Evolutionary conservation across 352 stramenopile species (phyloP), one percentile per base, ranked within the genome.

Genomic region (Pythium utonaiense): DNA sequence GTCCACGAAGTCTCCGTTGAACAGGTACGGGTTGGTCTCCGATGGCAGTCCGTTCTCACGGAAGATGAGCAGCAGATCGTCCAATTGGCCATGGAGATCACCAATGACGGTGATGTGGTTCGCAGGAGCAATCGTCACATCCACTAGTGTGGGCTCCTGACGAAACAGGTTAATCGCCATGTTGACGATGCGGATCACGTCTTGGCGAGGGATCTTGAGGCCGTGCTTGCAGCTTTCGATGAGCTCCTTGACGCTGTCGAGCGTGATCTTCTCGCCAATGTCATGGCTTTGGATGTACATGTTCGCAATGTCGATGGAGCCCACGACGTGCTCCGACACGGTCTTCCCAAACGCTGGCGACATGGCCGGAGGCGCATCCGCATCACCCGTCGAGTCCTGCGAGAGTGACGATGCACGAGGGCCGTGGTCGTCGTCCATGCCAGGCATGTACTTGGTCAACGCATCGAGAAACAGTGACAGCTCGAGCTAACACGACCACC

Each of bases 1-100:
- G 64, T 99, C 96, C 34, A 98, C 96, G 70, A 98, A 98, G 64
- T 98, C 95, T 0, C 95, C 95, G 69, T 98, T 99, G 75, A 99
- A 98, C 1, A 99, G 69, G 68, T 98, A 98, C 64, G 91, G 91
- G 73, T 98, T 98, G n/a, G 85, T 90, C 10, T 51, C 44, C 10
- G 76, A 91, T 7, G 96, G 95, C 34, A 97, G 62, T 0, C 92
- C 93, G 60, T 96, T 97, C 62, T 96, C 88, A 13, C 80, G 96
- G 48, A 99, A 97, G 49, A 98, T 98, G 7, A 91, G 91, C 54
- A 96, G 97, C 2, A 98, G 74, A 59, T 99, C 96, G 38, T 97
- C 84, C 17, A 98, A 68, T 65, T 98, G 93, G n/a, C 93, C 93
- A 66, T 98, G 93, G 22, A 98, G 78, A 73, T 98, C 93, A 6